Evolutionary conservation across 176 grass and related monocot species (phyloP).

Genomic region (Cocos nucifera): DNA sequence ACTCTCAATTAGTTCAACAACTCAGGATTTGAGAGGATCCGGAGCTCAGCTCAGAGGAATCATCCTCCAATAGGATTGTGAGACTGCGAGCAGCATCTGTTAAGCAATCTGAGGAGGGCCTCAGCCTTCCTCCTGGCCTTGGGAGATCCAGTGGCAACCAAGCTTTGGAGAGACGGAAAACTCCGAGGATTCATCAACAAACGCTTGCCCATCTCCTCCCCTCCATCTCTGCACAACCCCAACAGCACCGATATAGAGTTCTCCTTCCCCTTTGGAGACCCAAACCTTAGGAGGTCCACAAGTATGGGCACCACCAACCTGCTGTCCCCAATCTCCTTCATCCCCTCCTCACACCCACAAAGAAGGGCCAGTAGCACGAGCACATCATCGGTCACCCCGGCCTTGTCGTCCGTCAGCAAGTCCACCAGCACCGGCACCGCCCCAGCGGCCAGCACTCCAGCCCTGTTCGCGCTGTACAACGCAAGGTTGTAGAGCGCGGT

Average conservation of each 20-base stretch:
- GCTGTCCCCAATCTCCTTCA: background rate
- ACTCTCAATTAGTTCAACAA: too few species aligned
- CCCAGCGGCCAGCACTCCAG: background rate
- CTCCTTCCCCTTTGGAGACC: conserved; percentile 13
- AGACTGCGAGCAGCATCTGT: too few species aligned
- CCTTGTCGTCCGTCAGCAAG: background rate
- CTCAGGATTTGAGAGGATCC: too few species aligned
- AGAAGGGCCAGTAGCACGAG: background rate
- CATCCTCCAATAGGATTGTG: too few species aligned
- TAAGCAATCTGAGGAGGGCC: too few species aligned
- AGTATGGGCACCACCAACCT: background rate
- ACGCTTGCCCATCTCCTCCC: background rate
- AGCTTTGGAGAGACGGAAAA: too few species aligned
- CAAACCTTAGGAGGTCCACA: conserved; percentile 4
- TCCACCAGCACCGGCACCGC: background rate
- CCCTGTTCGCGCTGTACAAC: background rate
- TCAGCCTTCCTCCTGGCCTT: too few species aligned
- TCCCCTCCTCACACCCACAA: background rate
- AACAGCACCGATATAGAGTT: background rate
- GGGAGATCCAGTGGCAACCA: too few species aligned
- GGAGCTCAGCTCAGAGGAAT: too few species aligned
- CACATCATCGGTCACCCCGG: conserved; percentile 7
- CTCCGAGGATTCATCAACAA: too few species aligned
- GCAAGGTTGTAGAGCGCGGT: conserved; percentile 5
- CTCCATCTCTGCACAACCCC: background rate